Evolutionary conservation across 202 grass and related monocot species (phyloP), one percentile per base, ranked within the genome.

Genomic region (Carex arenaria): DNA sequence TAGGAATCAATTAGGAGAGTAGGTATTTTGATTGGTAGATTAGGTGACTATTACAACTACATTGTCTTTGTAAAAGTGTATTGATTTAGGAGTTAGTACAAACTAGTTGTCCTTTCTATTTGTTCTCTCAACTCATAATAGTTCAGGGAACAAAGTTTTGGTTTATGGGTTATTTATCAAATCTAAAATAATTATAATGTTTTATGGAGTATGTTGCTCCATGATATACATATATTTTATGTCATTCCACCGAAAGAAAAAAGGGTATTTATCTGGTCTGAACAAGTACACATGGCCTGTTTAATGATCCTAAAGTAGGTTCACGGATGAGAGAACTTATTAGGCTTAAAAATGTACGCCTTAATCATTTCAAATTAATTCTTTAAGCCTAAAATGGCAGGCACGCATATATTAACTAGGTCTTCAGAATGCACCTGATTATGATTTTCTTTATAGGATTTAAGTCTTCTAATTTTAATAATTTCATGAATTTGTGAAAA

Each of bases 41-140:
- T 77, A 34, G 73, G 73, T 77, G 52, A 30, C 73, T 77, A 57
- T 7, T 77, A 36, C 72, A 77, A 77, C 52, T 77, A 77, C 8
- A 57, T 59, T 77, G 26, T 57, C 72, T 77, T 38, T 59, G 52
- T 19, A 77, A 77, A 75, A 51, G 70, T 19, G 51, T 36, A 38
- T 57, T 55, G 52, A 59, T 57, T 18, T 34, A 57, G 51, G 73
- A 77, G 52, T 77, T 19, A 51, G 73, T 77, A 77, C 30, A 77
- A 57, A 57, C 8, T 6, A 57, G 36, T 57, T 77, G 73, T 57
- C 52, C 12, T 57, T 56, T 77, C 23, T 56, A 57, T 36, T 57
- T 57, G 72, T 55, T 56, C 52, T 14, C 28, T 14, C 28, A 57
- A 12, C 73, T 77, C 49, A 55, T 10, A 69, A 14, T 18, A 75